Evolutionary conservation across 2,329 filamentous ascomycete genomes (phyloP), one percentile per base, ranked within the genome.

Genomic region (Microsporum ferrugineum): DNA sequence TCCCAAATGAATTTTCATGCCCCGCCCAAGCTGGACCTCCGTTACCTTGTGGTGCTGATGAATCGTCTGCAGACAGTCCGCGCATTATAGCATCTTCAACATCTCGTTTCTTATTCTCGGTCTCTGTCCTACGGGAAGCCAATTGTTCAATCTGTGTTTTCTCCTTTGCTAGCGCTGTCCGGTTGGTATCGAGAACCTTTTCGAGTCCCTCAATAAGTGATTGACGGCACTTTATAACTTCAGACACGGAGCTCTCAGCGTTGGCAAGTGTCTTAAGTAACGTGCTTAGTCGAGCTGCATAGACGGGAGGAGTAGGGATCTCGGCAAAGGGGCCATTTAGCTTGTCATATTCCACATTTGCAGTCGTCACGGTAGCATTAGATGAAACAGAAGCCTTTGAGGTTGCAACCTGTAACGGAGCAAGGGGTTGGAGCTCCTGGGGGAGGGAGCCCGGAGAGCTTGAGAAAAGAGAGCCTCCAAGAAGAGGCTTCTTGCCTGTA

Each of bases 71-170:
- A 12, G 85, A 84, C 27, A 96, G 81, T 6, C 89, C 89, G 58
- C 88, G 84, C 82, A 99, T 90, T 66, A 99, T 97, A 57, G 84
- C 87, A 66, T 92, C 84, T 73, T 99, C 94, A 5, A 99, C 91
- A 56, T 94, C 88, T 59, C 86, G 85, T 73, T 95, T 95, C 75
- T 89, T 91, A 17, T 80, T 77, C 67, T 96, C 91, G 14, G 91
- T 89, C 61, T 85, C 84, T 1, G 78, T 75, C 67, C 88, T 89
- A 61, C 87, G 85, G n/a, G 78, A 79, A 2, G 79, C 76, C 23
- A 97, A 75, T 14, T 88, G 82, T 5, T 79, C 71, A n/a, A 85
- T 77, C 39, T 87, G 80, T 3, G 79, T 75, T 68, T 90, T 84
- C 62, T 99, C 92, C 14, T 80, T 80, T 1, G 81, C 79, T 2